Conservation (phyloP, 192 early-diverging fungal species). For the Coemansia sp. region DNA sequence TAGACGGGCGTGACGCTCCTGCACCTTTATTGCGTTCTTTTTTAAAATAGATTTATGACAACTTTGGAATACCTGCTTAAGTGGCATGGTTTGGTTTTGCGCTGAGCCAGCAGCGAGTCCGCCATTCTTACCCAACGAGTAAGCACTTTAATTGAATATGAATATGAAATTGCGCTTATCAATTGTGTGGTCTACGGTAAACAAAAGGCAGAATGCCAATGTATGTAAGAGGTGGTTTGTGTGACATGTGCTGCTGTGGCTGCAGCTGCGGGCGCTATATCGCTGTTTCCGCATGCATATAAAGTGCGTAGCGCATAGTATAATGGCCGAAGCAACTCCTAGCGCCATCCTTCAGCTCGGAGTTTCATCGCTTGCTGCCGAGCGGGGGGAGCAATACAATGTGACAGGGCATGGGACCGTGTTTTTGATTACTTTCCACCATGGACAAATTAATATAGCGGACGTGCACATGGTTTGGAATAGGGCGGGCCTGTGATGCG, state of each 20-base stretch:
- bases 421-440: neutral
- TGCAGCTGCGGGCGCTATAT: slow-evolving; percentile 7
- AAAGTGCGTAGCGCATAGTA: neutral
- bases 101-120: neutral
- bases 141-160: neutral
- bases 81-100: neutral
- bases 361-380: neutral
- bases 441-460: slow-evolving; percentile 6
- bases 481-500: neutral
- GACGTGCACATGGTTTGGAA: slow-evolving; percentile 7
- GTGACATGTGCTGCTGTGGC: neutral
- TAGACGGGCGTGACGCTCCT: slow-evolving; percentile 9
- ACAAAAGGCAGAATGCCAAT: neutral
- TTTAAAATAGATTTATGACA: neutral
- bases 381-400: neutral
- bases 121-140: neutral
- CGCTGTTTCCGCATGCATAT: neutral
- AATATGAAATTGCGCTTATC: neutral
- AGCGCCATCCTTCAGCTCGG: neutral
- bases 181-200: neutral
- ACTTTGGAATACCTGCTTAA: neutral
- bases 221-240: neutral
- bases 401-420: slow-evolving; percentile 6
- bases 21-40: slow-evolving; percentile 2
- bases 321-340: slow-evolving; percentile 1